Conservation (phyloP, 2,329 filamentous ascomycete genomes). For the Ceratocystis destructans region DNA sequence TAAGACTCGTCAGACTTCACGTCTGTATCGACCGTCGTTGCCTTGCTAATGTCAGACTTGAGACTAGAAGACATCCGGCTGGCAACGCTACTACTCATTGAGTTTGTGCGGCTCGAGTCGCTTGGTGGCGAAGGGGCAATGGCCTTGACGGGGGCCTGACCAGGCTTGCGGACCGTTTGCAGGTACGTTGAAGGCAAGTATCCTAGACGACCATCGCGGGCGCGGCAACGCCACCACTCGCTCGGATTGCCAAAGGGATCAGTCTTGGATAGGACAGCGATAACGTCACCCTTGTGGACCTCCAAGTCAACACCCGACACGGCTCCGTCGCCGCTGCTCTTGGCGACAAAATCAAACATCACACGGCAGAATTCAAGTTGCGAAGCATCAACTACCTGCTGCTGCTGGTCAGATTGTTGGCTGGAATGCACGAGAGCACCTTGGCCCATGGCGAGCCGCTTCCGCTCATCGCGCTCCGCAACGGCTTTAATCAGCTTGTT, state of each 20-base stretch:
- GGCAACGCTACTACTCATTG: slow-evolving; percentile 31
- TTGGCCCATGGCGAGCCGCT: slow-evolving; percentile 35
- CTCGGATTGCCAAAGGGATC: slow-evolving; percentile 84
- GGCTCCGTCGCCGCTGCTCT: slow-evolving; percentile 34
- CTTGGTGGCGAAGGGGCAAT: slow-evolving; percentile 37
- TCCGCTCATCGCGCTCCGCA: slow-evolving; percentile 61
- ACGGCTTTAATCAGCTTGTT: slow-evolving; percentile 83
- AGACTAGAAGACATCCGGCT: slow-evolving; percentile 13
- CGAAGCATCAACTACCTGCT: slow-evolving; percentile 58
- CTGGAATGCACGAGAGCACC: slow-evolving; percentile 30
- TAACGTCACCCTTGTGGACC: slow-evolving; percentile 88
- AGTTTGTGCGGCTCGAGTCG: slow-evolving; percentile 36
- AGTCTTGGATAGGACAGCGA: slow-evolving; percentile 82
- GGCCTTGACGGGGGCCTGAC: slow-evolving; percentile 32
- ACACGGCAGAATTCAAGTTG: slow-evolving; percentile 96
- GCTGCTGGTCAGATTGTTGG: slow-evolving; percentile 36
- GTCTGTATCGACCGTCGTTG: slow-evolving; percentile 12
- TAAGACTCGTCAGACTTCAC: slow-evolving; percentile 16
- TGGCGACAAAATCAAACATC: slow-evolving; percentile 81
- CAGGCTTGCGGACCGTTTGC: slow-evolving; percentile 50
- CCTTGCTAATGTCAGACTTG: slow-evolving; percentile 17
- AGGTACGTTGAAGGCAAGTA: slow-evolving; percentile 88
- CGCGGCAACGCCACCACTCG: slow-evolving; percentile 94
- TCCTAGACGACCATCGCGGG: slow-evolving; percentile 76
- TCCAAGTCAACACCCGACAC: slow-evolving; percentile 69